Percentiles rank a stretch among this genome's conserved stretches.
Evolutionary conservation across 2,329 filamentous ascomycete species (phyloP).

Genomic region (Raffaelea ambrosiae): DNA sequence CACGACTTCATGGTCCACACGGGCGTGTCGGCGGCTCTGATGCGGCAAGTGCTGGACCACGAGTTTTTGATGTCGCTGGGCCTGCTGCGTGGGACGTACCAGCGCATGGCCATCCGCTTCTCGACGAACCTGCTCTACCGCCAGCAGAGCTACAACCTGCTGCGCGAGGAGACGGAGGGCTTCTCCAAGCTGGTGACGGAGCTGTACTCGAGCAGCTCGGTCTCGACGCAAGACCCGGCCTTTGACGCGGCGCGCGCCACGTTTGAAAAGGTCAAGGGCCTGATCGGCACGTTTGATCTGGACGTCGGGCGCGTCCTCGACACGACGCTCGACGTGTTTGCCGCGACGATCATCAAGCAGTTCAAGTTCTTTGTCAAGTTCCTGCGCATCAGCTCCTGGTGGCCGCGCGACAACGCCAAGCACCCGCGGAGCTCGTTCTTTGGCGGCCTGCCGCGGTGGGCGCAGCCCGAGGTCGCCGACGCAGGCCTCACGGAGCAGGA

Average conservation of each 20-base stretch:
- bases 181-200: conserved; percentile 96
- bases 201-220: conserved; percentile 74
- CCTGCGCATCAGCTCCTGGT: conserved; percentile 88
- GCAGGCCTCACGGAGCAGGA: conserved; percentile 62
- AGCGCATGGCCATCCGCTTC: conserved; percentile 74
- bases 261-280: conserved; percentile 84
- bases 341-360: conserved; percentile 85
- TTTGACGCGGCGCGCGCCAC: conserved; percentile 75
- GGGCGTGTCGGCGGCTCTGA: conserved; percentile 59
- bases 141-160: conserved; percentile 91
- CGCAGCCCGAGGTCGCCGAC: conserved; percentile 59
- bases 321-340: conserved; percentile 90
- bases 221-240: conserved; percentile 51
- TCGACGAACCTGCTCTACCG: conserved; percentile 90
- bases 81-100: conserved; percentile 78
- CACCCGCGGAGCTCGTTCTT: conserved; percentile 34
- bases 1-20: conserved; percentile 64
- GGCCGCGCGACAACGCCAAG: conserved; percentile 60
- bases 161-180: conserved; percentile 92
- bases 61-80: conserved; percentile 66
- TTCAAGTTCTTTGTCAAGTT: conserved; percentile 93
- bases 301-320: conserved; percentile 93
- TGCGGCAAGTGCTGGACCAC: conserved; percentile 79
- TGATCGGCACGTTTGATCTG: conserved; percentile 94
- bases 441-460: conserved; percentile 76